Base-by-base conservation (phyloP, 164 flowering plant genomes). In the Hamamelis virginiana region DNA sequence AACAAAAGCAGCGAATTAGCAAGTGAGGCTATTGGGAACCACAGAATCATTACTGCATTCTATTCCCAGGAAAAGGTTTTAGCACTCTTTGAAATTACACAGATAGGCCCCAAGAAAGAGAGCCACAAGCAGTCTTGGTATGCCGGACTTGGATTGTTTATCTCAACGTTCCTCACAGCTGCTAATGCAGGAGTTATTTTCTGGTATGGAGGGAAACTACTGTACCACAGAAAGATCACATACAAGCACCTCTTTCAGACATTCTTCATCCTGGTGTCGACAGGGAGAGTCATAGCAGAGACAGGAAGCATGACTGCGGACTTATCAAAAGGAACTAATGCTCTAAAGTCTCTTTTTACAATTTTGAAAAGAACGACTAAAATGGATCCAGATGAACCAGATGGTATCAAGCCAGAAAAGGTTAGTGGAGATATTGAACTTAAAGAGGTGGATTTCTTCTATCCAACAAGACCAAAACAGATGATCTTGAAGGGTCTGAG, bases 11-110 rank as follows among this genome's bases (percentile, higher is more conserved):
- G 78, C 47, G 64, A 68, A 50, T 27, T 77, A 75, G 83, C 80
- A 59, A 70, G 73, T 48, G 80, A 80, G 63, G 80, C 78, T 22
- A 69, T 80, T 23, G 70, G 59, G 18, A 80, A 80, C 43, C 79
- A 73, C 21, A 77, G 72, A 43, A 71, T 64, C 61, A 63, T 76
- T 25, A 46, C 78, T 1, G 79, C 83, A 13, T 80, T 77, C 59
- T 57, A 67, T 28, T 67, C 72, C 11, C 61, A 77, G 52, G 73
- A 72, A 28, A 75, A 73, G 61, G 56, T 77, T 16, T 57, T 80
- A 72, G 41, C 6, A 28, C 66, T 80, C 26, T 68, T 58, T 33
- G 62, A 73, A 58, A 27, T 1, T 43, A 51, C 72, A n/a, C 75
- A 65, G 13, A 64, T 43, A 59, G 73, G 46, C 15, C 72, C 81